Base-by-base conservation (phyloP, 768 basidiomycete genomes). In the Collybia sp. region DNA sequence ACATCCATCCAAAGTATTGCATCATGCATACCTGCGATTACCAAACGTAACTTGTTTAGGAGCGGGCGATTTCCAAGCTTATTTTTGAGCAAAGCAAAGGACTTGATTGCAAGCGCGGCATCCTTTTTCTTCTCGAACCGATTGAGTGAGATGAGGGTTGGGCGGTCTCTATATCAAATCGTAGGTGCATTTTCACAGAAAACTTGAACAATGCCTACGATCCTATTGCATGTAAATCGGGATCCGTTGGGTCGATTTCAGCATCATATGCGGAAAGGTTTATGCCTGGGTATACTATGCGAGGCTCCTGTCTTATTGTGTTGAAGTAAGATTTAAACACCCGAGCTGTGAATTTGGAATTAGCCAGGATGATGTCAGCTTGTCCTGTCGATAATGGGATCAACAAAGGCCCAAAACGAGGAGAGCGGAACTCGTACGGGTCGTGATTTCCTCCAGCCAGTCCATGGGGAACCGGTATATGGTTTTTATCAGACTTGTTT, bases 101-200 rank as follows among this genome's bases (percentile, higher is more conserved):
- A 70, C 36, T 82, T 67, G 5, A 98, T 70, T 0, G 94, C 96
- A 2, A 99, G 72, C 1, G 77, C 77, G 0, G 75, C 76, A 54
- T 98, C 95, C 68, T 99, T 99, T 73, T 98, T 98, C 57, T 76
- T 80, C 65, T 99, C 96, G 58, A 95, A 98, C 2, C 95, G 86
- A 61, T 99, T 98, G 31, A 98, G 69, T 4, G 94, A 91, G 1
- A 97, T 58, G 3, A 98, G 64, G 0, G 90, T 93, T 0, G 87
- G 89, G 3, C 75, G 72, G 30, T 77, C 62, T 36, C 83, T 84
- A 53, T 9, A n/a, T 9, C 46, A 19, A 16, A 47, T 37, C 10
- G 19, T 15, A 30, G 18, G 9, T 38, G 31, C 15, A 17, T 15
- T n/a, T 43, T 16, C n/a, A 42, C 18, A 44, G n/a, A 38, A 49